These are phyloP conservation scores for Thuidium tamariscinum DNA, from an alignment of 225 moss, liverwort and hornwort species.

Conservation along the genomic window DNA sequence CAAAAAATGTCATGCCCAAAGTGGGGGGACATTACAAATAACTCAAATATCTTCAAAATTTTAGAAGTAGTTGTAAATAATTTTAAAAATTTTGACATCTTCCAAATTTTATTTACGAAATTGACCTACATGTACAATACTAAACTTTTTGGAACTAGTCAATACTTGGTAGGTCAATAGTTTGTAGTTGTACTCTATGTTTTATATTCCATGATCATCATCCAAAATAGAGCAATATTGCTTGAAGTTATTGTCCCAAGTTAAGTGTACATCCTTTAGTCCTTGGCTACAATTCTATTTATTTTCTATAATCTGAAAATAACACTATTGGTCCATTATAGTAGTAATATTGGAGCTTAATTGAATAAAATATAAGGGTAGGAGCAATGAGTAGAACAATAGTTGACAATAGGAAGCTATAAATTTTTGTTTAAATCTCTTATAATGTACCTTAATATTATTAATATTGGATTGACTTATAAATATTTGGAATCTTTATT, in stretches of 20 bases:
- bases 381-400: accelerated
- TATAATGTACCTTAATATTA: background rate
- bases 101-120: no score
- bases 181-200: background rate
- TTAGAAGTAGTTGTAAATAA: no score
- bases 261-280: no score
- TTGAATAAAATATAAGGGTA: background rate
- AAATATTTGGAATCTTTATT: background rate
- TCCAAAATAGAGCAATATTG: no score
- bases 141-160: background rate
- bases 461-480: background rate
- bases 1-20: no score
- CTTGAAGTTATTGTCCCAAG: no score
- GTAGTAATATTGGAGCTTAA: background rate
- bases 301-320: background rate
- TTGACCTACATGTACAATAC: no score
- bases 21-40: no score
- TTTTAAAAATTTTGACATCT: no score
- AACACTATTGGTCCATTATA: background rate
- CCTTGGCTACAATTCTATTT: background rate
- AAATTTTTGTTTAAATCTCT: background rate
- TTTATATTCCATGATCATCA: background rate
- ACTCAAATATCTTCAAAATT: no score
- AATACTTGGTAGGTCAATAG: background rate
- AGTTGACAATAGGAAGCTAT: background rate